Percentiles rank a stretch among this genome's conserved stretches.
Conservation (phyloP, 345 rosid species). For the Hibiscus tridactylites region DNA sequence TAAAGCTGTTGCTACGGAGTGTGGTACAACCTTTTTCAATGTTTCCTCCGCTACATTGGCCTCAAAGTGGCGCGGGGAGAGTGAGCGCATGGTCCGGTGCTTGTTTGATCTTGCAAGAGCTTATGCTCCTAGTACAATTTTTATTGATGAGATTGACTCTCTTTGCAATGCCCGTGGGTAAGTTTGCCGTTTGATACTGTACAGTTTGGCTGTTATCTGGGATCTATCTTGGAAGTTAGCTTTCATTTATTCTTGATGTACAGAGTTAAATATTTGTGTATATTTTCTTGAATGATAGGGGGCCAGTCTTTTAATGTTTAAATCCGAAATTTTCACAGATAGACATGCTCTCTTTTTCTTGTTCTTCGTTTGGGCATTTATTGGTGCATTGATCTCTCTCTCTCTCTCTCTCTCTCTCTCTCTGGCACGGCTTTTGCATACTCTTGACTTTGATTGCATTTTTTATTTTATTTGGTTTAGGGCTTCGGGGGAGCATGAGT, state of each 20-base stretch:
- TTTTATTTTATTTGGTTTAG: constrained; percentile 27
- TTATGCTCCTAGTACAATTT: constrained; percentile 8
- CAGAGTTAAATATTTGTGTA: background rate
- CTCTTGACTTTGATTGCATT: background rate
- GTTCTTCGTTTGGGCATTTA: background rate
- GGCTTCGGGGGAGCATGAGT: constrained; percentile 97
- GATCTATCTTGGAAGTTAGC: background rate
- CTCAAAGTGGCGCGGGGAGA: constrained; percentile 26
- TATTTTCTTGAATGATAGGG: background rate
- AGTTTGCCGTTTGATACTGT: constrained; percentile 17
- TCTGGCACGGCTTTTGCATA: background rate
- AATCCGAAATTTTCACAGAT: background rate
- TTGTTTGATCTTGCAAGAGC: constrained; percentile 12
- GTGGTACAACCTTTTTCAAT: constrained; percentile 6
- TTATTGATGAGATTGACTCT: constrained; percentile 8
- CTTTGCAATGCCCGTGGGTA: constrained; percentile 9
- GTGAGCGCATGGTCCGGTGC: constrained; percentile 10
- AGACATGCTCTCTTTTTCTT: background rate
- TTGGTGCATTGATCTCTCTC: background rate
- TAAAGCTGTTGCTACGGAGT: constrained; percentile 8
- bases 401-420: background rate
- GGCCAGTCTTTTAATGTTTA: background rate
- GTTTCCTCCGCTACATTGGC: constrained; percentile 6
- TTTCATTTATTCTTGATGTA: constrained; percentile 1
- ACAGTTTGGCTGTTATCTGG: constrained; percentile 1